These are phyloP conservation scores for Tinospora cordifolia DNA, from an alignment of 164 flowering plant genomes.

Conservation along the genomic window DNA sequence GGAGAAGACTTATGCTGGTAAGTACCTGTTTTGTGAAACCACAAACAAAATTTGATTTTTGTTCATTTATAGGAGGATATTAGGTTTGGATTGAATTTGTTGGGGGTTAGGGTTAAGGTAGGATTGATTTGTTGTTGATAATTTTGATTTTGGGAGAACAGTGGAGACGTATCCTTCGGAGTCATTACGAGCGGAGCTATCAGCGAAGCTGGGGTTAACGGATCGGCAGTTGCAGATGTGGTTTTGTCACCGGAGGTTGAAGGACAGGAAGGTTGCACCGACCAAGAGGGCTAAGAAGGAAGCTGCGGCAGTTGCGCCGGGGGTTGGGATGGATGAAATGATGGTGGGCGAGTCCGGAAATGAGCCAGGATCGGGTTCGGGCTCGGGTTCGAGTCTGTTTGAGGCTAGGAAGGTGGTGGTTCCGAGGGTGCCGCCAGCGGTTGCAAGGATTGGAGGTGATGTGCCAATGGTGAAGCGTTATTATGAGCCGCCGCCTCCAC, in stretches of 20 bases:
- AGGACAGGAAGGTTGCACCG: constrained; percentile 51
- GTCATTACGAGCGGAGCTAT: constrained; percentile 53
- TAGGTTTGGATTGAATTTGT: constrained; percentile 4
- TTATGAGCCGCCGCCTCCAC: constrained; percentile 53
- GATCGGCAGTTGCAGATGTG: constrained; percentile 97
- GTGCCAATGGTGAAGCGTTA: constrained; percentile 40
- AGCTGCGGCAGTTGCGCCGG: background rate
- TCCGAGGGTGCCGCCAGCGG: constrained; percentile 26
- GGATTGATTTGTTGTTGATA: constrained; percentile 7
- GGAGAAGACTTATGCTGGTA: constrained; percentile 82
- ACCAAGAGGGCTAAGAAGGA: constrained; percentile 41
- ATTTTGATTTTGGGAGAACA: constrained; percentile 12
- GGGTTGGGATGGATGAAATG: constrained; percentile 16
- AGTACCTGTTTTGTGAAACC: constrained; percentile 1
- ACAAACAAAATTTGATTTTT: background rate
- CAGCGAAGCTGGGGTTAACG: constrained; percentile 54
- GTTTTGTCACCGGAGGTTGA: constrained; percentile 88
- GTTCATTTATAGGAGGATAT: constrained; percentile 1
- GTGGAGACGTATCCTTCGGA: constrained; percentile 79
- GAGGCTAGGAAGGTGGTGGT: constrained; percentile 32
- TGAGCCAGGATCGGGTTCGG: constrained; percentile 39
- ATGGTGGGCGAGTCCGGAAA: constrained; percentile 20
- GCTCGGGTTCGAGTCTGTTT: constrained; percentile 44
- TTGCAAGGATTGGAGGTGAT: constrained; percentile 39
- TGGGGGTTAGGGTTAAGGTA: no score